Evolutionary conservation across 2,329 filamentous ascomycete species (phyloP).

Genomic region (Lithohypha guttulata): DNA sequence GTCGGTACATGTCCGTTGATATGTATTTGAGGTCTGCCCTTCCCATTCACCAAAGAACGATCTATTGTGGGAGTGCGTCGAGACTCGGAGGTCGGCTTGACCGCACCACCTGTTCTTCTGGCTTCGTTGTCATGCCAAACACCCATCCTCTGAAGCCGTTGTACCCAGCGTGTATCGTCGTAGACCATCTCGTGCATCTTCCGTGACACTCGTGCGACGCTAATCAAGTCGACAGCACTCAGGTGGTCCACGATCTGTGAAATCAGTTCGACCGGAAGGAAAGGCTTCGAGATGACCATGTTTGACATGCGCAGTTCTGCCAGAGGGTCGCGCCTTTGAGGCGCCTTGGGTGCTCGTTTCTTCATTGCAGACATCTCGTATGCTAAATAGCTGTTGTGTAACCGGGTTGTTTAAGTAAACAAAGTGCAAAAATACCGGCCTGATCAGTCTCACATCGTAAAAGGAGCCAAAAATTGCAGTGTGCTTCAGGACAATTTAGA

Average conservation of each 20-base stretch:
- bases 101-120: slow-evolving; percentile 37
- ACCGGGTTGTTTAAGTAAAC: no score
- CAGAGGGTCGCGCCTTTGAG: slow-evolving; percentile 46
- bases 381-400: no score
- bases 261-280: slow-evolving; percentile 78
- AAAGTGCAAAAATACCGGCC: no score
- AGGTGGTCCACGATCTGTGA: slow-evolving; percentile 82
- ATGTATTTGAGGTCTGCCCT: slow-evolving; percentile 19
- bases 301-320: slow-evolving; percentile 68
- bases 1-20: slow-evolving; percentile 11
- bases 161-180: slow-evolving; percentile 91
- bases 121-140: slow-evolving; percentile 89
- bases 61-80: slow-evolving; percentile 15
- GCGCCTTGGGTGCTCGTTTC: slow-evolving; percentile 29
- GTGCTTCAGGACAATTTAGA: no score
- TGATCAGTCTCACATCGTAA: no score
- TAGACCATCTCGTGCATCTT: slow-evolving; percentile 97
- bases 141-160: slow-evolving; percentile 72
- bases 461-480: no score
- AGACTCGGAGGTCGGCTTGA: background rate
- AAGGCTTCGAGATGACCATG: slow-evolving; percentile 66
- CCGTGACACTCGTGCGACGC: slow-evolving; percentile 71
- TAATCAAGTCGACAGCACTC: slow-evolving; percentile 71
- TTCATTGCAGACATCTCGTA: slow-evolving; percentile 37
- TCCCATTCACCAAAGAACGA: slow-evolving; percentile 19